Evolutionary conservation across 1,284 basidiomycete species (phyloP).

Genomic region (Cerioporus squamosus): DNA sequence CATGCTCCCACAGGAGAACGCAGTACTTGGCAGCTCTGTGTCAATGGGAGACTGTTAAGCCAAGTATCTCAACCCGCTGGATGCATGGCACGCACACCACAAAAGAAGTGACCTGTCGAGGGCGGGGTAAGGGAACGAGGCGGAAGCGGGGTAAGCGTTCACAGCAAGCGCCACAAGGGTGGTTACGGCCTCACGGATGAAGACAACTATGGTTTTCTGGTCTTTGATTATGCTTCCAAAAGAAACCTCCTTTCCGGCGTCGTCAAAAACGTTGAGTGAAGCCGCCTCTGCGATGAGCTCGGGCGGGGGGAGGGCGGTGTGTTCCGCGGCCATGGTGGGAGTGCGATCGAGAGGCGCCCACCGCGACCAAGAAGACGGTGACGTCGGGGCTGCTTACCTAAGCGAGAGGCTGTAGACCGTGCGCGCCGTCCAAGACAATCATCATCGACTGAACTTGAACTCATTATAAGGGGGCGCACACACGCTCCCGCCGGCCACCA

Average conservation of each 20-base stretch:
- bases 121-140: neutral
- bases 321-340: neutral
- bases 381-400: constrained; percentile 1
- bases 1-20: neutral
- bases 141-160: neutral
- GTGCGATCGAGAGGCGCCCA: neutral
- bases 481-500: neutral
- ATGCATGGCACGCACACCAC: constrained; percentile 46
- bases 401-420: constrained; percentile 4
- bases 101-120: constrained; percentile 65
- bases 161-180: neutral
- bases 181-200: constrained; percentile 54
- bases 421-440: no score
- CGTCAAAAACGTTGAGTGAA: constrained; percentile 45
- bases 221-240: constrained; percentile 56
- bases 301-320: constrained; percentile 11
- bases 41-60: no score
- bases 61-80: neutral
- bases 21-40: constrained; percentile 47
- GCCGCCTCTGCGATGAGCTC: constrained; percentile 40
- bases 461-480: neutral
- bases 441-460: no score
- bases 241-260: constrained; percentile 45
- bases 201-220: constrained; percentile 61
- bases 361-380: no score